Conservation (phyloP, 2,329 filamentous ascomycete species). For the Endothia cerciana region DNA sequence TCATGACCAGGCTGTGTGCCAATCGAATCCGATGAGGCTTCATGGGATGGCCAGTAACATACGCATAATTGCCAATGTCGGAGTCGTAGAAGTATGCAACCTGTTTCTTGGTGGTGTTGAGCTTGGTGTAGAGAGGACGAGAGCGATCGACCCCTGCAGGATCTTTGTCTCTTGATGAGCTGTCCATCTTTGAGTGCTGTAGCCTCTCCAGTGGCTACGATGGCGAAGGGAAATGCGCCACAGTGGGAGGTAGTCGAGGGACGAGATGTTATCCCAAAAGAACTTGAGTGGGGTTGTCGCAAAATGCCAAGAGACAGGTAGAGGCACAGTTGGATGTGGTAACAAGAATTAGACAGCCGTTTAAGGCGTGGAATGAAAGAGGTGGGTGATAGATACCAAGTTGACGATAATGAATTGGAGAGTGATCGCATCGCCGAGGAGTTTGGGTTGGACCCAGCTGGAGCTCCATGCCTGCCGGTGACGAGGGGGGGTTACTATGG, state of each 20-base stretch:
- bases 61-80: constrained; percentile 97
- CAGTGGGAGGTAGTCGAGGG: neutral
- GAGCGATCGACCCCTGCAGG: constrained; percentile 45
- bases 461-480: constrained; percentile 3
- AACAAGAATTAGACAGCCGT: neutral
- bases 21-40: constrained; percentile 95
- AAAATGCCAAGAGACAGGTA: neutral
- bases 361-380: neutral
- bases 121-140: constrained; percentile 51
- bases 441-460: neutral
- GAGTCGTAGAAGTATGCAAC: constrained; percentile 99
- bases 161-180: constrained; percentile 31
- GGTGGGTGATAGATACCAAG: neutral
- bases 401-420: no score
- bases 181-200: constrained; percentile 8
- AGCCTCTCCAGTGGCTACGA: neutral
- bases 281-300: neutral
- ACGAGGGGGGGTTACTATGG: no score
- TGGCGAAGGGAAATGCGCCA: neutral
- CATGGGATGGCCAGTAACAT: constrained; percentile 96
- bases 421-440: neutral
- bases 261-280: neutral
- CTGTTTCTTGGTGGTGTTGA: constrained; percentile 65
- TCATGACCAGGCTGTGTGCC: constrained; percentile 94
- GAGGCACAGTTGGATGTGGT: neutral